Percentiles rank a stretch among this genome's conserved stretches.
Conservation (phyloP, 148 eudicot genomes). For the Vaccinium macrocarpon region DNA sequence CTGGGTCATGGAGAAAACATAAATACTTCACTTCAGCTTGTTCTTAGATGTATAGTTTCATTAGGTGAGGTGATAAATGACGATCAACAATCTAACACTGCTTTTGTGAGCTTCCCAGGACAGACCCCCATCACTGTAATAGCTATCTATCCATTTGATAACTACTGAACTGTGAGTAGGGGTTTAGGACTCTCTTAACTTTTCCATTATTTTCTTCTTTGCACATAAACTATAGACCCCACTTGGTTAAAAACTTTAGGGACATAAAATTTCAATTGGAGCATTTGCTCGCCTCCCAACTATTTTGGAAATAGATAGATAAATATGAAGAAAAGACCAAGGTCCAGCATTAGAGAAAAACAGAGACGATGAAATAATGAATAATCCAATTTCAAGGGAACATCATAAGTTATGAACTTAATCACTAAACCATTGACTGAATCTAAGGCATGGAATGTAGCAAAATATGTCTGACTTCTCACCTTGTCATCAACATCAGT, state of each 20-base stretch:
- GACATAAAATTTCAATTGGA: background rate
- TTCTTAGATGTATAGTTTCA: background rate
- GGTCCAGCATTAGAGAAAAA: background rate
- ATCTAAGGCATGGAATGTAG: slow-evolving; percentile 3
- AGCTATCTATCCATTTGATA: background rate
- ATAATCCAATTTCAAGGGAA: background rate
- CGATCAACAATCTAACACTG: background rate
- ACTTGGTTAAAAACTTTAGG: background rate
- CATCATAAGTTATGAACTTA: background rate
- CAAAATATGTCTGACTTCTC: slow-evolving; percentile 23
- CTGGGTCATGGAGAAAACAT: background rate
- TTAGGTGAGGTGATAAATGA: background rate
- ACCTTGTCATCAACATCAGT: slow-evolving; percentile 99
- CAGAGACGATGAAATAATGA: background rate
- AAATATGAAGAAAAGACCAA: background rate
- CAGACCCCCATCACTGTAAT: background rate
- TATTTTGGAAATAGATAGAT: background rate
- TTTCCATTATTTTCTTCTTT: background rate
- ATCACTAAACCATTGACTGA: slow-evolving; percentile 1
- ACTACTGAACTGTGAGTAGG: background rate
- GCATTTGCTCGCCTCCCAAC: background rate
- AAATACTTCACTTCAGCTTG: background rate
- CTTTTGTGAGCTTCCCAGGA: too few relatives aligned
- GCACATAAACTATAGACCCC: background rate
- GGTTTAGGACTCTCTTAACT: background rate